phyloP scores from a whole-genome alignment of 192 early-diverging fungal genomes.

The Backusella australiensis region DNA sequence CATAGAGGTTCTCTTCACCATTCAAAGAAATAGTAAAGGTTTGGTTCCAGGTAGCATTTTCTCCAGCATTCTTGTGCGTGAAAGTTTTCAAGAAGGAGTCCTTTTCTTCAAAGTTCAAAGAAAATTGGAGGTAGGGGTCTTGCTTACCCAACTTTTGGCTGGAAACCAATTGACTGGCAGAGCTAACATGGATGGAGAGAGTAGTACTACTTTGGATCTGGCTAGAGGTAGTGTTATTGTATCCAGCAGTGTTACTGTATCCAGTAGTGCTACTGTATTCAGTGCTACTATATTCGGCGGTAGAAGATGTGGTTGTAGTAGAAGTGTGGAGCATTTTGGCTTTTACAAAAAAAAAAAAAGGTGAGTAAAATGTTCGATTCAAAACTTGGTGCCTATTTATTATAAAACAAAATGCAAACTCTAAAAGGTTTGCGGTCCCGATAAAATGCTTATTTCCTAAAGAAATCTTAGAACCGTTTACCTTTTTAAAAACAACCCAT shows the following conservation, averaged over 20 bases:
- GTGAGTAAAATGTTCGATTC: not conserved
- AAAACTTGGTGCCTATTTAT: constrained; percentile 2
- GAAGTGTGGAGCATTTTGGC: not conserved
- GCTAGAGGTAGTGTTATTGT: not conserved
- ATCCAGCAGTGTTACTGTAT: not conserved
- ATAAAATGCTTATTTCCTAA: constrained; percentile 8
- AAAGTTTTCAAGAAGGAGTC: constrained; percentile 50
- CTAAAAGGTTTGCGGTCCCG: not conserved
- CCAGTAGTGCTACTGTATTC: not conserved
- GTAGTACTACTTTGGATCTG: constrained; percentile 21
- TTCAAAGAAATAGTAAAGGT: constrained; percentile 40
- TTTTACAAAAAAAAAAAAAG: not conserved
- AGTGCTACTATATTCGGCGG: not conserved
- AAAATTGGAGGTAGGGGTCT: constrained; percentile 50
- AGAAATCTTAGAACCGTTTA: not conserved
- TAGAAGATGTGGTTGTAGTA: not conserved
- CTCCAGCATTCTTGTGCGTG: constrained; percentile 47
- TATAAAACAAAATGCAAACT: not conserved
- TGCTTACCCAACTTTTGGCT: constrained; percentile 48
- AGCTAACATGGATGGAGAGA: constrained; percentile 33
- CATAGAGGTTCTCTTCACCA: constrained; percentile 40
- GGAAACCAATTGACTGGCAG: constrained; percentile 36
- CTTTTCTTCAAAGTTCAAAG: constrained; percentile 36
- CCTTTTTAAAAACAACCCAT: not conserved
- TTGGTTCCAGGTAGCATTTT: constrained; percentile 52